A percentile compares a stretch with the other conserved stretches of the same genome.
Evolutionary conservation across 306 rosid genomes (phyloP).

Genomic region (Benincasa hispida): DNA sequence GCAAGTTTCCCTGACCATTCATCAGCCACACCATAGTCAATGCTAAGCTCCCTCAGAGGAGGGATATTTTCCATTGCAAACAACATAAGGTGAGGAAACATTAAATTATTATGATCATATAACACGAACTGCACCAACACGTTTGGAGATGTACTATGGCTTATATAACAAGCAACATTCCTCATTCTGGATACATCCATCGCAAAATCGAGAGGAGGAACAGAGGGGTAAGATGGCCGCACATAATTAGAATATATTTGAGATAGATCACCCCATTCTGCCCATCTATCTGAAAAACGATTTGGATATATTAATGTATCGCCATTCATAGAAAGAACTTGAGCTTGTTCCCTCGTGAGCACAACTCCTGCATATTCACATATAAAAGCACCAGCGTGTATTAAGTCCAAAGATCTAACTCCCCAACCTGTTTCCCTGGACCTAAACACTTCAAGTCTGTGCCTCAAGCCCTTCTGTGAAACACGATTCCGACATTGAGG

Average conservation of each 20-base stretch:
- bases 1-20: conserved; percentile 57
- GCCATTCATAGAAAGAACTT: conserved; percentile 73
- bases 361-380: conserved; percentile 90
- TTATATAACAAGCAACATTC: conserved; percentile 89
- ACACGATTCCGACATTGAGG: conserved; percentile 74
- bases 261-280: conserved; percentile 94
- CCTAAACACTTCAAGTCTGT: conserved; percentile 74
- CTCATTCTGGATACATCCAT: conserved; percentile 91
- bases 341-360: conserved; percentile 68
- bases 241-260: conserved; percentile 35
- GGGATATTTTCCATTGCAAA: conserved; percentile 96
- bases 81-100: conserved; percentile 91
- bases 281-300: conserved; percentile 66
- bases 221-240: conserved; percentile 61
- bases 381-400: conserved; percentile 83
- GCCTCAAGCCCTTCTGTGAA: conserved; percentile 49
- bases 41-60: conserved; percentile 95
- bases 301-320: conserved; percentile 62
- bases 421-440: conserved; percentile 94
- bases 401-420: conserved; percentile 89
- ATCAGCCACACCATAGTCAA: conserved; percentile 88
- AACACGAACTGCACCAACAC: conserved; percentile 77
- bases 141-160: conserved; percentile 77
- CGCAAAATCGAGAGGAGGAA: conserved; percentile 85
- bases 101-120: conserved; percentile 73